Conservation (phyloP, 306 rosid genomes). For the Betula pendula region DNA sequence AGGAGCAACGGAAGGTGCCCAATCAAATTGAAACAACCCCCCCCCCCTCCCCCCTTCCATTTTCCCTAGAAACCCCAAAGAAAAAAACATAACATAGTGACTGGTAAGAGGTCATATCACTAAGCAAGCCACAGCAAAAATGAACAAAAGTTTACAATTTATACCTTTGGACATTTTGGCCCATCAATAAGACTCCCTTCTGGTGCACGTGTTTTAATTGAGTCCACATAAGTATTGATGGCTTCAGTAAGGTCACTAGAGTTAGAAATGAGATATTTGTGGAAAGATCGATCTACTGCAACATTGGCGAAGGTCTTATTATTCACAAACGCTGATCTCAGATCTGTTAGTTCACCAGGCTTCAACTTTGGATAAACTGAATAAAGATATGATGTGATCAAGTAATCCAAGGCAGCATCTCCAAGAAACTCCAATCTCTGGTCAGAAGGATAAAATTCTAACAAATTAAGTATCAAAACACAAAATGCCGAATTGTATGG, state of each 20-base stretch:
- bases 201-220: conserved; percentile 33
- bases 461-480: conserved; percentile 15
- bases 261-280: conserved; percentile 65
- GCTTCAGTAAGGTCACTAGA: conserved; percentile 58
- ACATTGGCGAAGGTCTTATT: conserved; percentile 87
- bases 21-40: too few relatives aligned
- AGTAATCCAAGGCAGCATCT: conserved; percentile 92
- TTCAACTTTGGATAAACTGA: conserved; percentile 85
- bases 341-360: conserved; percentile 93
- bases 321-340: conserved; percentile 78
- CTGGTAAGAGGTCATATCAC: neutral
- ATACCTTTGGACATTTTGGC: conserved; percentile 88
- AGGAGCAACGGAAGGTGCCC: too few relatives aligned
- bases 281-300: conserved; percentile 61
- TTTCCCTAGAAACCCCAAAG: too few relatives aligned
- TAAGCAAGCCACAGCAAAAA: neutral
- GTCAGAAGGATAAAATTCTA: conserved; percentile 30
- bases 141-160: neutral
- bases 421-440: conserved; percentile 98
- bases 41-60: too few relatives aligned
- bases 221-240: conserved; percentile 55
- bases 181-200: conserved; percentile 36
- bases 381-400: conserved; percentile 86
- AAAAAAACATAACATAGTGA: too few relatives aligned
- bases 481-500: neutral